Conservation (phyloP, 164 flowering plant genomes). For the Sextonia rubra region DNA sequence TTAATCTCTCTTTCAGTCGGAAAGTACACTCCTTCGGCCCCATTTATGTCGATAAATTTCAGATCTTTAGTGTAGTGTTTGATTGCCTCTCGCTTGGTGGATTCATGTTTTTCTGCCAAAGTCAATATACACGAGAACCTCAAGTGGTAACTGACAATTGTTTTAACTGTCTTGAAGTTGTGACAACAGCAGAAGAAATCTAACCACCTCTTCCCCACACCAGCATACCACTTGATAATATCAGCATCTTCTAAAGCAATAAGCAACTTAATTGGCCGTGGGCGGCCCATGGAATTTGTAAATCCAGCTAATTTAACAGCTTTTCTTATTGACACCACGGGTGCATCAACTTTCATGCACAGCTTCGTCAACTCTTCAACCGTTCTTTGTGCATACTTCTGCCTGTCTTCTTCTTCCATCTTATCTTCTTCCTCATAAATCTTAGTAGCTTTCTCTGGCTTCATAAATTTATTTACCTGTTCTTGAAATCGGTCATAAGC, state of each 20-base stretch:
- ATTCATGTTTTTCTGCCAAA: constrained; percentile 82
- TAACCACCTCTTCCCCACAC: constrained; percentile 87
- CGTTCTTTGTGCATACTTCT: constrained; percentile 54
- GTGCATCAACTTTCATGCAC: constrained; percentile 77
- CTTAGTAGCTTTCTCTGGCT: constrained; percentile 47
- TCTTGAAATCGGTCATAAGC: constrained; percentile 76
- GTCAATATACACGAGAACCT: constrained; percentile 91
- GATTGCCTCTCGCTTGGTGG: constrained; percentile 76
- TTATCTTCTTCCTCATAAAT: constrained; percentile 55
- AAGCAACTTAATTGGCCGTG: constrained; percentile 72
- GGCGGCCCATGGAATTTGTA: constrained; percentile 95
- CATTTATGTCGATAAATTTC: constrained; percentile 43
- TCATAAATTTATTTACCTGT: constrained; percentile 67
- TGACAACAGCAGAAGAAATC: constrained; percentile 86
- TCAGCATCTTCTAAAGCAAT: constrained; percentile 75
- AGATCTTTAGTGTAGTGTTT: constrained; percentile 81
- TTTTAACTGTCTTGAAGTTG: constrained; percentile 77
- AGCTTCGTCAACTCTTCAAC: constrained; percentile 74
- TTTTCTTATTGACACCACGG: constrained; percentile 59
- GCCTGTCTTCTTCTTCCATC: constrained; percentile 47
- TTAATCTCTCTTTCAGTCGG: constrained; percentile 79
- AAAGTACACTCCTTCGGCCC: constrained; percentile 56
- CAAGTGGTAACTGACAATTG: constrained; percentile 71
- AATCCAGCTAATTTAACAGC: constrained; percentile 75
- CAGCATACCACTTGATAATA: constrained; percentile 94